Evolutionary conservation across 2,329 filamentous ascomycete species (phyloP), one percentile per base, ranked within the genome.

Genomic region (Diplocarpon mali): DNA sequence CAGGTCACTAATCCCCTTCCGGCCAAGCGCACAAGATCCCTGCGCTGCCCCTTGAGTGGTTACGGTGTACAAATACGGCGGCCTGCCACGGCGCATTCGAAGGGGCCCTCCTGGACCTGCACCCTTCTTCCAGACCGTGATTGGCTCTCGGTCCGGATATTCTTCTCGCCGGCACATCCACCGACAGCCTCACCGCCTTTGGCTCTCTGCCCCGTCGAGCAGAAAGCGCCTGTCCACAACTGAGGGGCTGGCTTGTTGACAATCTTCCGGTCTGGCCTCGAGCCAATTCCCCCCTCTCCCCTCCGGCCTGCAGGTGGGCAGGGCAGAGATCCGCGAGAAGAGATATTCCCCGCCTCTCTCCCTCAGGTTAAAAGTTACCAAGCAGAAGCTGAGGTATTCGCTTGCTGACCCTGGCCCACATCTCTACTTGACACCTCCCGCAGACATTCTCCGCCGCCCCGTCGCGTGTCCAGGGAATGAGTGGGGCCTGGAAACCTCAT

Each of bases 1-100:
- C 30, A 41, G 16, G 10, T 35, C 17, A 2, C 39, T 41, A 41
- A 35, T 31, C 39, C 7, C 12, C 34, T 35, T 5, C 12, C 28
- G 39, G 5, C 14, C 34, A 35, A 31, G 16, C 11, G 13, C 7
- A 10, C 7, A 1, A n/a, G 0, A 41, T n/a, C 31, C 39, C 31
- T 44, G 28, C 42, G 32, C n/a, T n/a, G n/a, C n/a, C n/a, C n/a
- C n/a, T n/a, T n/a, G n/a, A n/a, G n/a, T n/a, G n/a, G n/a, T n/a
- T n/a, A n/a, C n/a, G n/a, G n/a, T n/a, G 10, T 42, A 42, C 39
- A 46, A 46, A 46, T 42, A 46, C 17, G 38, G 38, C 38, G n/a
- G 32, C 20, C 37, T 14, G 11, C 32, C 38, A 16, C 38, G 13
- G 17, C 16, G 10, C n/a, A 16, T n/a, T n/a, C n/a, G n/a, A n/a